These are phyloP conservation scores for Gossypium rotundifolium DNA, from an alignment of 345 rosid species.

Conservation along the genomic window DNA sequence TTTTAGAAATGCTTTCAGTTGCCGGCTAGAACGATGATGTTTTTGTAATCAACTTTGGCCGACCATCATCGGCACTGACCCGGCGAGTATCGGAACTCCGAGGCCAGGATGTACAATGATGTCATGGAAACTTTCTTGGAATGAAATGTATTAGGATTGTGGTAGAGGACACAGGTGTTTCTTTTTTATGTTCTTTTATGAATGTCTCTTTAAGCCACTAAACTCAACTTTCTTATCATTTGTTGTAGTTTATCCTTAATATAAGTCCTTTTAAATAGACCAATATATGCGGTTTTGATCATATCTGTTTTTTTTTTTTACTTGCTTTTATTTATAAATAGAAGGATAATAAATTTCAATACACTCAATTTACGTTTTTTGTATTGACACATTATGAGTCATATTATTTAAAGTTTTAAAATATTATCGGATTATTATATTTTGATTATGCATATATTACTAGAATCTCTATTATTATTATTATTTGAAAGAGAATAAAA, in stretches of 20 bases:
- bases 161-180: slow-evolving; percentile 1
- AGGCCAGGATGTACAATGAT: slow-evolving; percentile 59
- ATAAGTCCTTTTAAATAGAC: background rate
- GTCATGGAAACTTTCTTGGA: slow-evolving; percentile 83
- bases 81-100: slow-evolving; percentile 47
- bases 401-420: too few relatives aligned
- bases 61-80: slow-evolving; percentile 45
- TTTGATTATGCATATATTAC: too few relatives aligned
- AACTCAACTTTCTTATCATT: slow-evolving; percentile 18
- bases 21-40: slow-evolving; percentile 70
- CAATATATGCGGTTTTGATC: too few relatives aligned
- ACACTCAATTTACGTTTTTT: too few relatives aligned
- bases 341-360: accelerated
- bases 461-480: too few relatives aligned
- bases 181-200: slow-evolving; percentile 11
- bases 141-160: slow-evolving; percentile 24
- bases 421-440: too few relatives aligned
- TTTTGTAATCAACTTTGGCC: slow-evolving; percentile 57
- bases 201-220: slow-evolving; percentile 9
- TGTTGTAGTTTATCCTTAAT: slow-evolving; percentile 24
- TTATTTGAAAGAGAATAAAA: too few relatives aligned
- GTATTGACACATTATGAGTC: accelerated
- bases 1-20: slow-evolving; percentile 66
- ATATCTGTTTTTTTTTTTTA: too few relatives aligned
- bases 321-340: accelerated